These are phyloP conservation scores for Sicyos edulis DNA, from an alignment of 306 rosid genomes.

Conservation along the genomic window DNA sequence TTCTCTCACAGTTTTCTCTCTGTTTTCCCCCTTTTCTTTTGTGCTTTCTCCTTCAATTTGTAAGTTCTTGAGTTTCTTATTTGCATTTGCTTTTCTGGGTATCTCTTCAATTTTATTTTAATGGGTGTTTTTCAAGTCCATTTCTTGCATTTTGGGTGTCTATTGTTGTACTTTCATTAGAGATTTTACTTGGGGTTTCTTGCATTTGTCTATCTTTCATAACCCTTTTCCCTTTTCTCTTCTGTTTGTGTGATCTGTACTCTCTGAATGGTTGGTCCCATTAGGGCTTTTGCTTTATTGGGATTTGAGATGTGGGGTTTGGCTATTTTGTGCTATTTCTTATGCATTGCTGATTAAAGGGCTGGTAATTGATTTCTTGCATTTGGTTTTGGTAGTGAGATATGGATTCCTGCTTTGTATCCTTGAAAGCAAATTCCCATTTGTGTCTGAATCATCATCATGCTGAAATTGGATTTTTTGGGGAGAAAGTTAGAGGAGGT, in stretches of 20 bases:
- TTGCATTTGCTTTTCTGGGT: conserved; percentile 16
- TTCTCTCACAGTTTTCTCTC: conserved; percentile 38
- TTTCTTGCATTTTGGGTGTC: background rate
- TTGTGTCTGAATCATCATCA: conserved; percentile 29
- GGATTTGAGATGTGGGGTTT: conserved; percentile 29
- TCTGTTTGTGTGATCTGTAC: conserved; percentile 31
- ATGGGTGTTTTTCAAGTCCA: background rate
- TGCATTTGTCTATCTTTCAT: background rate
- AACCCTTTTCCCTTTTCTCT: conserved; percentile 11
- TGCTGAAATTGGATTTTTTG: conserved; percentile 43
- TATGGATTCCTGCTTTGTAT: conserved; percentile 62
- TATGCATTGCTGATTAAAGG: conserved; percentile 22
- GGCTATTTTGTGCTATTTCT: conserved; percentile 19
- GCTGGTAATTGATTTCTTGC: conserved; percentile 10
- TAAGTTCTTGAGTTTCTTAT: background rate
- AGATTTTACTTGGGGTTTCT: background rate
- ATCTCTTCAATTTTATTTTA: background rate
- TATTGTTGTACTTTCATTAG: background rate
- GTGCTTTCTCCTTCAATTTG: background rate
- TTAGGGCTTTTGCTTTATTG: conserved; percentile 21
- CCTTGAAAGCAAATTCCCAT: conserved; percentile 37
- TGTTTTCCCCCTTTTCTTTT: background rate
- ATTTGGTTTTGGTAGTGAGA: conserved; percentile 19
- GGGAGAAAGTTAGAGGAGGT: conserved; percentile 52
- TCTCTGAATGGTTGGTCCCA: conserved; percentile 24